phyloP scores from a whole-genome alignment of 2,329 filamentous ascomycete genomes.

The Thyridium curvatum region DNA sequence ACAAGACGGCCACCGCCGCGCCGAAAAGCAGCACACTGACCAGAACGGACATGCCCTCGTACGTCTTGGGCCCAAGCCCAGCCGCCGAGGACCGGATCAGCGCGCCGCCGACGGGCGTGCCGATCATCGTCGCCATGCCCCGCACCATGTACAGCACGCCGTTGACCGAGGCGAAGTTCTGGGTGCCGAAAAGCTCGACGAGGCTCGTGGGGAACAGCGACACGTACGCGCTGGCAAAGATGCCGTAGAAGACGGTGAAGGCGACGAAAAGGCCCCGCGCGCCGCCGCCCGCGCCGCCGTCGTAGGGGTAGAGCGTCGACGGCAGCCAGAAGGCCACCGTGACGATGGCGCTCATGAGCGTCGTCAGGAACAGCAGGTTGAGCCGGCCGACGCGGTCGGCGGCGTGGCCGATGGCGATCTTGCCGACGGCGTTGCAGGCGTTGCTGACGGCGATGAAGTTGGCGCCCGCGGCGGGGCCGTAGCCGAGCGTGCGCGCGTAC shows the following conservation, averaged over 20 bases:
- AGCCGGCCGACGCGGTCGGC: conserved; percentile 30
- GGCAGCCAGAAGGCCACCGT: conserved; percentile 3
- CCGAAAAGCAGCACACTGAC: background rate
- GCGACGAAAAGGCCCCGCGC: conserved; percentile 8
- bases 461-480: background rate
- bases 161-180: conserved; percentile 12
- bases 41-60: background rate
- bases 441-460: conserved; percentile 14
- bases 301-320: conserved; percentile 4
- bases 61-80: background rate
- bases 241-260: conserved; percentile 1
- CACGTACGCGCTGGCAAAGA: conserved; percentile 16
- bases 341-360: conserved; percentile 5
- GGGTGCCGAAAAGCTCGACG: conserved; percentile 13
- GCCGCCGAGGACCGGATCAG: conserved; percentile 4
- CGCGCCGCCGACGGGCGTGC: conserved; percentile 11
- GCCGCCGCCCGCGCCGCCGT: background rate
- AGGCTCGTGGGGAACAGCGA: background rate
- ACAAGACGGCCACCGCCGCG: background rate
- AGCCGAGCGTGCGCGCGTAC: conserved; percentile 2
- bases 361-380: conserved; percentile 27
- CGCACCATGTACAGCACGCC: conserved; percentile 16
- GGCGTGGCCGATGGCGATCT: conserved; percentile 26
- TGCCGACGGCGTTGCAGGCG: conserved; percentile 28
- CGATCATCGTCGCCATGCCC: conserved; percentile 13